A percentile compares a stretch with the other conserved stretches of the same genome.
These are phyloP conservation scores for Sporothrix inflata DNA, from an alignment of 2,329 filamentous ascomycete species.

Conservation along the genomic window DNA sequence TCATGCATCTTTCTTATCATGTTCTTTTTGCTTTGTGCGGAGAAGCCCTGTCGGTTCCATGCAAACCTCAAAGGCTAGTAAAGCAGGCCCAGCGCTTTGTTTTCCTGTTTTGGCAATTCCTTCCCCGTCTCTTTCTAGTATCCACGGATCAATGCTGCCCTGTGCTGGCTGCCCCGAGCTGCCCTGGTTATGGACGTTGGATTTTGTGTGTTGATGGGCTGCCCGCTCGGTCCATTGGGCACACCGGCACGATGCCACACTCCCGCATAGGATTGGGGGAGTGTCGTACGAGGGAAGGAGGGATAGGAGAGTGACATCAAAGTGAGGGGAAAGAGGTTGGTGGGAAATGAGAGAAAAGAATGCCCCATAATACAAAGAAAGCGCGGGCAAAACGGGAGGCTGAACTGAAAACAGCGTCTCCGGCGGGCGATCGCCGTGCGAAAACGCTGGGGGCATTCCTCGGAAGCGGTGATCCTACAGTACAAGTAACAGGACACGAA, in stretches of 20 bases:
- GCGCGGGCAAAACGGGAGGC: background rate
- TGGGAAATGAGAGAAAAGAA: background rate
- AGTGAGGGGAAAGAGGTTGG: background rate
- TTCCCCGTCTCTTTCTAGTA: background rate
- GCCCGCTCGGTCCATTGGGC: slow-evolving; percentile 5
- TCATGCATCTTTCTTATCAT: background rate
- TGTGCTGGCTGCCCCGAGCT: background rate
- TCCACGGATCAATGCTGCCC: slow-evolving; percentile 7
- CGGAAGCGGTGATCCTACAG: background rate
- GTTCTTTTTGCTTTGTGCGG: background rate
- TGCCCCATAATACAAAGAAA: no score
- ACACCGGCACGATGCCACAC: slow-evolving; percentile 6
- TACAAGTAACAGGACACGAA: no score
- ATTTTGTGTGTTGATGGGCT: background rate
- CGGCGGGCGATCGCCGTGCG: background rate
- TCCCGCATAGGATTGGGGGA: background rate
- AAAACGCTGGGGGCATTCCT: background rate
- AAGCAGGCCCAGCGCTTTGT: background rate
- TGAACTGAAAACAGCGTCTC: slow-evolving; percentile 9
- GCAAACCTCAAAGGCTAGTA: background rate
- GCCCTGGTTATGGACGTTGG: background rate
- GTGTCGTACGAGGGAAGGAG: background rate
- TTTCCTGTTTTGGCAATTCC: slow-evolving; percentile 23
- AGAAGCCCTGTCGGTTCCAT: slow-evolving; percentile 12
- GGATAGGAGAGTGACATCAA: slow-evolving; percentile 8